phyloP scores from a whole-genome alignment of 1,284 basidiomycete genomes.

The Laetiporus sulphureus region DNA sequence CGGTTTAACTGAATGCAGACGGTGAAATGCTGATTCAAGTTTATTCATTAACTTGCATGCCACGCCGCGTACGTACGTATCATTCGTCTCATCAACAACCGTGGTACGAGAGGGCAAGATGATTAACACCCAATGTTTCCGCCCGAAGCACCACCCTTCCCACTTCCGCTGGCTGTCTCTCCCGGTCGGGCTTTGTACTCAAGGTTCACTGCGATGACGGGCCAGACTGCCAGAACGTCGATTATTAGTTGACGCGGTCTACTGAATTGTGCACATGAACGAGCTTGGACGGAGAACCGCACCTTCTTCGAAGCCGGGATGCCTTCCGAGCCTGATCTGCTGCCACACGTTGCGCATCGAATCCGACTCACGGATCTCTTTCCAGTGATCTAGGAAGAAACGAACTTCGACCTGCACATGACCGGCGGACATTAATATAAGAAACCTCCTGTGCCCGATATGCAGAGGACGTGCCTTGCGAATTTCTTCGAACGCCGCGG shows the following conservation, averaged over 20 bases:
- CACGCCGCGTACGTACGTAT: no score
- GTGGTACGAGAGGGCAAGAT: no score
- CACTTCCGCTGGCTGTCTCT: constrained; percentile 11
- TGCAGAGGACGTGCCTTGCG: constrained; percentile 62
- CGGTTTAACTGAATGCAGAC: no score
- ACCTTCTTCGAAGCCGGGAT: constrained; percentile 83
- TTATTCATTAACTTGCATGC: no score
- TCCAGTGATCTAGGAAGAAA: constrained; percentile 79
- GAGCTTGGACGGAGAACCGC: constrained; percentile 7
- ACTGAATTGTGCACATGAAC: constrained; percentile 3
- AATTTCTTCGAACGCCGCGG: constrained; percentile 77
- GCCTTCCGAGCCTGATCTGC: constrained; percentile 72
- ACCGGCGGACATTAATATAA: no score
- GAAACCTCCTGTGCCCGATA: no score
- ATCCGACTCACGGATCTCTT: constrained; percentile 71
- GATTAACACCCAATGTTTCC: no score
- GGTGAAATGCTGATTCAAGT: no score
- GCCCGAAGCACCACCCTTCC: no score
- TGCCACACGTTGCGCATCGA: constrained; percentile 82
- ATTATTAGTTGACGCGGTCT: neutral
- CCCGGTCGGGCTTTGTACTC: constrained; percentile 44
- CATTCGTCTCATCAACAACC: no score
- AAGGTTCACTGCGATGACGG: constrained; percentile 55
- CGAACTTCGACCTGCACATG: constrained; percentile 56
- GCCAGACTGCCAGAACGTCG: constrained; percentile 47